Evolutionary conservation across 2,329 filamentous ascomycete genomes (phyloP), one percentile per base, ranked within the genome.

Genomic region (Sporothrix mexicana): DNA sequence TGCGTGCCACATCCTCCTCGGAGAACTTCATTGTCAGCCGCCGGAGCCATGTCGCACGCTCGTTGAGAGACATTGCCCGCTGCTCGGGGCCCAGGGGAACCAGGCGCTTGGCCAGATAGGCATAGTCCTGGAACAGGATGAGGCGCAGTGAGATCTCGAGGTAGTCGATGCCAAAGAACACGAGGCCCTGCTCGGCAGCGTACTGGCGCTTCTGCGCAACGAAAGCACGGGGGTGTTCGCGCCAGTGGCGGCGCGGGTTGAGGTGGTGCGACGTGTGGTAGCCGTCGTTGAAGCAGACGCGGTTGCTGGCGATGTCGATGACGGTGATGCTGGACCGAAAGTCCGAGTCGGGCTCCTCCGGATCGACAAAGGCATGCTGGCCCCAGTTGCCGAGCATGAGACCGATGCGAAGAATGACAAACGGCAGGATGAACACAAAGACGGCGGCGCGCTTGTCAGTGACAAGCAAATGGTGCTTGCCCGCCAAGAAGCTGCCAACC

Each of bases 371-470:
- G 1, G 92, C 92, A 79, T 95, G 93, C 79, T 95, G 93, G 3
- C 92, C 93, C 92, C 92, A 95, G 79, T 95, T 95, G 0, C 93
- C 93, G 8, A 93, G 85, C 93, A 95, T 95, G 75, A 95, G 80
- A 0, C 90, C 92, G 20, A 93, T 77, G 0, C 93, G 86, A 80
- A 95, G 85, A 43, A 91, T 80, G 2, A 87, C 76, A 23, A 95
- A 84, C 0, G 93, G 93, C 1, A 94, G 78, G 0, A 94, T 77
- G 41, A 93, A 86, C 0, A 89, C 89, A 77, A 91, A 93, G 5
- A 88, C 78, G 0, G 91, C 88, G 0, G 92, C 88, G 2, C 82
- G 82, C 23, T 84, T 78, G 79, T 90, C 88, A 66, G 85, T 80
- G 20, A 74, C 62, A 23, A 62, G 3, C 15, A 15, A 4, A 7